Conservation (phyloP, 1,284 basidiomycete species). For the Ganoderma meredithae region DNA sequence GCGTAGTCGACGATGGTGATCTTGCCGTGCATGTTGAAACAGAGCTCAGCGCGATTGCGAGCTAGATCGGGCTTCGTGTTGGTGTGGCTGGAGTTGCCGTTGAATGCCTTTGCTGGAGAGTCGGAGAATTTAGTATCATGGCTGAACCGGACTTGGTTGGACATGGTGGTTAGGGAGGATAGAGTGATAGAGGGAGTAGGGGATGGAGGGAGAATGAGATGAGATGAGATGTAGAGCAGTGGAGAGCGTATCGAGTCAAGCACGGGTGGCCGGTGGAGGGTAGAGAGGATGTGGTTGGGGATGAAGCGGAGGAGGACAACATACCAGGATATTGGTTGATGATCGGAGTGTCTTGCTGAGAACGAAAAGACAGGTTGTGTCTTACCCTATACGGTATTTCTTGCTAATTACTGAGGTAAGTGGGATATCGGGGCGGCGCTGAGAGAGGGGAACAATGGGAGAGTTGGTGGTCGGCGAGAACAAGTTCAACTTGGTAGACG, state of each 20-base stretch:
- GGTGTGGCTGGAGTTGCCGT: not conserved
- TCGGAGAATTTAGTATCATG: not conserved
- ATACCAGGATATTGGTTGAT: not conserved
- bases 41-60: not conserved
- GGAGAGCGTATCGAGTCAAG: not conserved
- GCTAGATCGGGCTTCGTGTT: not conserved
- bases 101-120: not conserved
- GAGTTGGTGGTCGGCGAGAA: not conserved
- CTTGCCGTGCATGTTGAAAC: conserved; percentile 12
- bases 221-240: too few relatives aligned
- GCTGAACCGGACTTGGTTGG: conserved; percentile 4
- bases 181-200: not conserved
- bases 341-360: not conserved
- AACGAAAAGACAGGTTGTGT: not conserved
- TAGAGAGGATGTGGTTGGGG: not conserved
- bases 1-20: not conserved
- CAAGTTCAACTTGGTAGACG: conserved; percentile 1
- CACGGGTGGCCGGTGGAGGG: not conserved
- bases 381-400: not conserved
- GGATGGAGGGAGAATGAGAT: not conserved
- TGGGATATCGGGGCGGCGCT: not conserved
- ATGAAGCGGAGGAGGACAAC: not conserved
- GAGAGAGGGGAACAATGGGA: not conserved
- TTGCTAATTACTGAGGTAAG: not conserved
- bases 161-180: not conserved